These are phyloP conservation scores for Balamuthia mandrillaris DNA, from an alignment of 208 protist species.

Conservation along the genomic window DNA sequence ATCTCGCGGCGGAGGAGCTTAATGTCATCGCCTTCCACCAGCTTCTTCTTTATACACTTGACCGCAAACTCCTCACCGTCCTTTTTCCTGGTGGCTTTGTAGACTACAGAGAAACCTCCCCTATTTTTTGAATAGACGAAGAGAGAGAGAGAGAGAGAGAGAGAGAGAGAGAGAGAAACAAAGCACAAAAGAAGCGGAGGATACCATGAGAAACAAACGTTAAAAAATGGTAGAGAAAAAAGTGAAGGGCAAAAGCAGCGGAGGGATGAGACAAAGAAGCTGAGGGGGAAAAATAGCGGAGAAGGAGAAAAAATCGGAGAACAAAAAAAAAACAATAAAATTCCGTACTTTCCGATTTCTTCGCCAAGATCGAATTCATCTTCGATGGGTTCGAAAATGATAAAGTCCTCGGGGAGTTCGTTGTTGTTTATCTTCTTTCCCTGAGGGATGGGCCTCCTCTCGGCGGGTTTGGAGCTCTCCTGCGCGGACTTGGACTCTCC, in stretches of 20 bases:
- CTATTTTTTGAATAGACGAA: too few relatives aligned
- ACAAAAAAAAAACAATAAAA: too few relatives aligned
- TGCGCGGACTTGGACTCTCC: too few relatives aligned
- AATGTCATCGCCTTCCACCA: neutral
- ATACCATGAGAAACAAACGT: too few relatives aligned
- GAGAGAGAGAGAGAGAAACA: too few relatives aligned
- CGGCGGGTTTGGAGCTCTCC: too few relatives aligned
- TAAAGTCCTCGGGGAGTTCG: slow-evolving; percentile 7
- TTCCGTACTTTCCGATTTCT: neutral
- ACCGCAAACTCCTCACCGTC: neutral
- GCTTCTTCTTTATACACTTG: slow-evolving; percentile 17
- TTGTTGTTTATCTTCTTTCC: neutral
- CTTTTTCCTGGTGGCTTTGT: neutral
- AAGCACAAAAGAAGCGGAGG: too few relatives aligned
- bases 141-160: too few relatives aligned
- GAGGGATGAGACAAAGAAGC: neutral
- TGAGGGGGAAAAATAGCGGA: too few relatives aligned
- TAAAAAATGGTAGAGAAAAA: too few relatives aligned
- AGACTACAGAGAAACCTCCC: slow-evolving; percentile 2
- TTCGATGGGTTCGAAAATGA: neutral
- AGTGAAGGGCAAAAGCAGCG: too few relatives aligned
- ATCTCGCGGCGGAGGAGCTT: slow-evolving; percentile 83
- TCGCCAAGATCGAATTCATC: neutral
- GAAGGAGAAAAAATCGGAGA: too few relatives aligned
- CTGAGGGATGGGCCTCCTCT: neutral